Conservation (phyloP, 1,139 yeast genomes). For the Chernovozyma sophiae-reginae region DNA sequence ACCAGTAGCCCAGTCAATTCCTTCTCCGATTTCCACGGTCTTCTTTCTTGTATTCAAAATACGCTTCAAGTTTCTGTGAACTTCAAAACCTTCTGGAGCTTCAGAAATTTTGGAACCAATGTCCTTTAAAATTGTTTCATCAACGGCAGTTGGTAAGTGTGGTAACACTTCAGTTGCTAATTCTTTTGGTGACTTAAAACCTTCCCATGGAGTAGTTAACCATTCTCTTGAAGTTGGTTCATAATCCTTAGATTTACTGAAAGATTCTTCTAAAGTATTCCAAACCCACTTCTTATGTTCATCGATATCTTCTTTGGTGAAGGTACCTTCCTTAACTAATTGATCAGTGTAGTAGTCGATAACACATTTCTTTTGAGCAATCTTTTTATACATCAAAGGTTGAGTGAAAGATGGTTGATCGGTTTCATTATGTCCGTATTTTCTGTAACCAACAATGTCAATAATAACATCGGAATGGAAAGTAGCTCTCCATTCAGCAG, state of each 20-base stretch:
- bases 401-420: slow-evolving; percentile 99
- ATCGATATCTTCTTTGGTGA: slow-evolving; percentile 83
- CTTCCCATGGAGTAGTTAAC: slow-evolving; percentile 99
- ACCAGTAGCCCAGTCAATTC: slow-evolving; percentile 99
- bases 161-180: slow-evolving; percentile 94
- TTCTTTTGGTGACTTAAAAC: slow-evolving; percentile 96
- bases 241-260: slow-evolving; percentile 82
- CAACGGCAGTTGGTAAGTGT: slow-evolving; percentile 92
- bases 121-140: slow-evolving; percentile 63
- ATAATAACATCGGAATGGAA: slow-evolving; percentile 95
- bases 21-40: slow-evolving; percentile 83
- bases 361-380: slow-evolving; percentile 84
- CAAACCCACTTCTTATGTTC: slow-evolving; percentile 99
- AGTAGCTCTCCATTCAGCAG: slow-evolving; percentile 97
- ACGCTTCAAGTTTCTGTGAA: slow-evolving; percentile 95
- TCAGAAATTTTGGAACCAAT: slow-evolving; percentile 77
- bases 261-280: slow-evolving; percentile 88
- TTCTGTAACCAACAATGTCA: slow-evolving; percentile 97
- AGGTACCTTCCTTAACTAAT: slow-evolving; percentile 80
- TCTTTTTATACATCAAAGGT: slow-evolving; percentile 92
- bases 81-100: slow-evolving; percentile 84
- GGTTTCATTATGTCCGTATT: slow-evolving; percentile 98
- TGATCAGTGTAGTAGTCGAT: slow-evolving; percentile 80
- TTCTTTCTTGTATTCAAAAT: slow-evolving; percentile 84
- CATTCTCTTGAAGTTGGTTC: slow-evolving; percentile 93